These are phyloP conservation scores for Scutellaria baicalensis DNA, from an alignment of 257 asterid species.

Conservation along the genomic window DNA sequence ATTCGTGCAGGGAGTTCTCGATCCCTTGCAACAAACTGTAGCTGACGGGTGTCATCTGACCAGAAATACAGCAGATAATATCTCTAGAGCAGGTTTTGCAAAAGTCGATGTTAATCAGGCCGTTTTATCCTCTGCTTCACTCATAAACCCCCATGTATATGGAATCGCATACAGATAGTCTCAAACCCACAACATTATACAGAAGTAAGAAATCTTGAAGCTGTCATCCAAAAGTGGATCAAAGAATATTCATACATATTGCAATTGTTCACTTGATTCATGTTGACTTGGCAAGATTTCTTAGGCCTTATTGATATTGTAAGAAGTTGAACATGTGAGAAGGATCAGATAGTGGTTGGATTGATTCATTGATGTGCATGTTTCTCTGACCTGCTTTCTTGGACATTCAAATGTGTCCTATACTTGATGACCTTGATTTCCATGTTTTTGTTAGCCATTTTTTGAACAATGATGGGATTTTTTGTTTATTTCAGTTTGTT, in stretches of 20 bases:
- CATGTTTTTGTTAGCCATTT: neutral
- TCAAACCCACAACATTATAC: neutral
- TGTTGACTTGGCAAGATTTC: neutral
- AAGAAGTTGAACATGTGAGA: neutral
- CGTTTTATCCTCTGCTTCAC: conserved; percentile 44
- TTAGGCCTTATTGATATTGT: neutral
- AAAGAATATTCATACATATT: neutral
- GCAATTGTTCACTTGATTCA: neutral
- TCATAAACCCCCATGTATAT: conserved; percentile 62
- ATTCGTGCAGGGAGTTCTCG: conserved; percentile 58
- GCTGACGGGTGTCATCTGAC: conserved; percentile 85
- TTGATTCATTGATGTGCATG: neutral
- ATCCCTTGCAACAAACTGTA: conserved; percentile 71
- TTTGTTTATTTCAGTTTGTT: conserved; percentile 4
- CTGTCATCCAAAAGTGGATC: neutral
- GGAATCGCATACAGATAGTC: conserved; percentile 61
- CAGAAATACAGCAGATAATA: conserved; percentile 42
- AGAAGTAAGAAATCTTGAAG: too few species aligned
- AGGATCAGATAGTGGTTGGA: conserved; percentile 11
- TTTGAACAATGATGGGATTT: neutral
- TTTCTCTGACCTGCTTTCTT: neutral
- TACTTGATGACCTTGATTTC: neutral
- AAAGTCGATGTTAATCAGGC: conserved; percentile 36
- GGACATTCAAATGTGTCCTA: neutral
- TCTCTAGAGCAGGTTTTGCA: conserved; percentile 56